Conservation (phyloP, 352 stramenopile genomes). For the Blastocystis sp. region DNA sequence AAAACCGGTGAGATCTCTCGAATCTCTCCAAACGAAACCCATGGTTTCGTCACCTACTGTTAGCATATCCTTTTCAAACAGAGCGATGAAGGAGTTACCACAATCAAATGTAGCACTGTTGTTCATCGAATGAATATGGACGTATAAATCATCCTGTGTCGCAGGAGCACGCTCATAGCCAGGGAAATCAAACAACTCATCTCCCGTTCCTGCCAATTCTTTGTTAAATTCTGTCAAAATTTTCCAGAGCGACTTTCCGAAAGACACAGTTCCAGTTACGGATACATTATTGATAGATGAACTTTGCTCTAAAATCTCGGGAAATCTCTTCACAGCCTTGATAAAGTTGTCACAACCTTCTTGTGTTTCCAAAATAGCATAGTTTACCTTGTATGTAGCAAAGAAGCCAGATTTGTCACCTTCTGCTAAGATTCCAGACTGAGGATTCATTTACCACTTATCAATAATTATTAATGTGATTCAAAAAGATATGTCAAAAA, state of each 20-base stretch:
- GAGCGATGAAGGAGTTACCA: neutral
- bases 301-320: neutral
- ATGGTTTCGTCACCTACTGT: constrained; percentile 26
- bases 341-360: neutral
- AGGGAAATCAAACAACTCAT: constrained; percentile 54
- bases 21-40: constrained; percentile 56
- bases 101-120: constrained; percentile 34
- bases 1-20: constrained; percentile 48
- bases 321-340: constrained; percentile 34
- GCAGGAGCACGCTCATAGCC: constrained; percentile 32
- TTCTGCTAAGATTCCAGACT: constrained; percentile 50
- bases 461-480: neutral
- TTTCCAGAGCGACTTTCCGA: constrained; percentile 58
- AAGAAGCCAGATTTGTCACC: constrained; percentile 43
- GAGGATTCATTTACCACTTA: neutral
- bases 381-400: constrained; percentile 56
- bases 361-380: constrained; percentile 9
- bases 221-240: constrained; percentile 7
- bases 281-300: neutral
- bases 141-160: constrained; percentile 49
- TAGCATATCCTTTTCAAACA: neutral
- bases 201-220: constrained; percentile 13
- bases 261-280: constrained; percentile 45
- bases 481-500: neutral
- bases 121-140: constrained; percentile 56